phyloP scores from a whole-genome alignment of 169 alveolate species.

The Cryptosporidium meleagridis region DNA sequence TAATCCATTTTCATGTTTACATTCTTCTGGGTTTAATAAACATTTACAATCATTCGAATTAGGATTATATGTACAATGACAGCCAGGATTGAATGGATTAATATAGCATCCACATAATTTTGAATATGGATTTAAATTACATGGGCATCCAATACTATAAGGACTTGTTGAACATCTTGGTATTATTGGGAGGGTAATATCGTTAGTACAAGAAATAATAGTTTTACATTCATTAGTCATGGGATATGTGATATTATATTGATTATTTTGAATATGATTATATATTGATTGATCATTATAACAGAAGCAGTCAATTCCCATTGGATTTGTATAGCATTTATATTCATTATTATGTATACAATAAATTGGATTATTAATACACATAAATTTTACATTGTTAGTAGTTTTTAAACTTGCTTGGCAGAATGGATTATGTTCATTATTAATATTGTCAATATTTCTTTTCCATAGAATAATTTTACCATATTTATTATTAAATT shows the following conservation, averaged over 20 bases:
- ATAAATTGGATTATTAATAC: constrained; percentile 65
- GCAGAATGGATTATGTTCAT: constrained; percentile 40
- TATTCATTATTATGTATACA: constrained; percentile 58
- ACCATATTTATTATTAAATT: constrained; percentile 17
- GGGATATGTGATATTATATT: not conserved
- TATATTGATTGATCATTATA: constrained; percentile 23
- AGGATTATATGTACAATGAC: constrained; percentile 52
- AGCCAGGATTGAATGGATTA: constrained; percentile 66
- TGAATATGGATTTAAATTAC: constrained; percentile 65
- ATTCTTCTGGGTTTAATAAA: constrained; percentile 37
- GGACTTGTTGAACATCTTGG: constrained; percentile 64
- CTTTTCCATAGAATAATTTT: constrained; percentile 38
- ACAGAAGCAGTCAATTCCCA: constrained; percentile 67
- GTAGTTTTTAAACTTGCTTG: constrained; percentile 30
- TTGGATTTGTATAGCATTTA: constrained; percentile 53
- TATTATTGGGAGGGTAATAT: constrained; percentile 33
- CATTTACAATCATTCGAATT: constrained; percentile 51
- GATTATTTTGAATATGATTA: not conserved
- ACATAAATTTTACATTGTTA: not conserved
- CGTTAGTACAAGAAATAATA: constrained; percentile 35
- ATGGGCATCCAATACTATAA: constrained; percentile 62
- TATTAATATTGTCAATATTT: not conserved
- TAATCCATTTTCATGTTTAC: constrained; percentile 10
- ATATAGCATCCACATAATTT: constrained; percentile 64
- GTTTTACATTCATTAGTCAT: constrained; percentile 43